Evolutionary conservation across 73 alveolate genomes (phyloP).

Genomic region (Symbiodinium pilosum): DNA sequence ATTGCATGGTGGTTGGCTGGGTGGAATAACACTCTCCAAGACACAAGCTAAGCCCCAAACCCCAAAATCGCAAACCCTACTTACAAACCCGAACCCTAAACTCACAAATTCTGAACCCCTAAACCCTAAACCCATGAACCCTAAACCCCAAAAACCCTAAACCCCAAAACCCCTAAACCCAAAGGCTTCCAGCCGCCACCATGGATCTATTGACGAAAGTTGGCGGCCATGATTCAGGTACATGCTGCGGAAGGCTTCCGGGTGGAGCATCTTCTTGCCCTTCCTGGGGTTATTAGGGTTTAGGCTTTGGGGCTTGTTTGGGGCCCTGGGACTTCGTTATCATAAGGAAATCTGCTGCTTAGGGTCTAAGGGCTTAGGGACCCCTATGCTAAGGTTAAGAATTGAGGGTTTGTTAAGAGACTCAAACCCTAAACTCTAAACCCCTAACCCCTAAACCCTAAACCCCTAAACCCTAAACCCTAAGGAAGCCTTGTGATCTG

Average conservation of each 20-base stretch:
- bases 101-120: not conserved
- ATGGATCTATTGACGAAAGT: not conserved
- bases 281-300: not conserved
- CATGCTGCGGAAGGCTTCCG: conserved; percentile 57
- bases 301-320: not conserved
- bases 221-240: not conserved
- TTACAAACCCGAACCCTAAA: not conserved
- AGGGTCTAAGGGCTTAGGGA: not conserved
- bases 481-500: not conserved
- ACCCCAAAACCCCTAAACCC: not conserved
- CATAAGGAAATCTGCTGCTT: not conserved
- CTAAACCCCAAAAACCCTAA: not conserved
- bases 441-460: no score
- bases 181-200: not conserved
- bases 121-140: not conserved
- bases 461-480: not conserved
- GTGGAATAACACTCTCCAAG: not conserved
- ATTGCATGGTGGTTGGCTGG: not conserved
- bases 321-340: not conserved
- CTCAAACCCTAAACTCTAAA: no score
- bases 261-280: conserved; percentile 35
- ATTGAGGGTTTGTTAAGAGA: not conserved
- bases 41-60: not conserved
- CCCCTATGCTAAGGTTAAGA: not conserved
- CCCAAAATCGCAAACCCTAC: no score